Base-by-base conservation (phyloP, 2,329 filamentous ascomycete species). In the Talaromyces rugulosus region DNA sequence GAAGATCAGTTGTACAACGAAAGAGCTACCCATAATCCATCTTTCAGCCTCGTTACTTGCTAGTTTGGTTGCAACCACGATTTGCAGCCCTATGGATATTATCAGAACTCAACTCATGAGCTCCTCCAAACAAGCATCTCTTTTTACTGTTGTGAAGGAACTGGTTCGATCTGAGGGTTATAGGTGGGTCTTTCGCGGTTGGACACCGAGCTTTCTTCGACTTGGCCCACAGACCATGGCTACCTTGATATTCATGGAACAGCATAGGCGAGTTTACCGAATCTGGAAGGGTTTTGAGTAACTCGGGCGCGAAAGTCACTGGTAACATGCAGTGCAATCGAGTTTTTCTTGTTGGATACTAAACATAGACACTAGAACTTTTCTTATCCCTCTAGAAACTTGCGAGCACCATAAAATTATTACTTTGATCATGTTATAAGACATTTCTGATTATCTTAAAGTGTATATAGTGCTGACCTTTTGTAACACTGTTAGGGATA, bases 101-200 rank as follows among this genome's bases (percentile, higher is more conserved):
- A 88, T 96, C 78, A 96, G 96, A 82, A 96, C 92, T 9, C 83
- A 90, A 28, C 85, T 96, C 70, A 96, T 96, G 92, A 31, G 60
- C 74, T 79, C 50, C 74, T 78, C 64, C 71, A 79, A 65, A 76
- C 84, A 66, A 80, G 83, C 30, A 76, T 95, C 33, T 66, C 61
- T 66, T 11, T n/a, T 84, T 3, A 80, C 79, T 61, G 74, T 92
- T 27, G 77, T 96, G 59, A 77, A 79, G 50, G 86, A 90, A 52
- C 87, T 93, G 34, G 90, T 87, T 66, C 83, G 80, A 60, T 79
- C 84, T 18, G 90, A 96, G 71, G 92, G 92, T 1, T 74, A 90
- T 56, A 77, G 83, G 52, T 96, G 92, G 92, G 88, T 94, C 84
- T 96, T 96, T 78, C 90, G 91, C 75, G 92, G 92, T 64, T 96